A percentile compares a stretch with the other conserved stretches of the same genome.
phyloP scores from a whole-genome alignment of 2,329 filamentous ascomycete species.

The Fusarium xylarioides region DNA sequence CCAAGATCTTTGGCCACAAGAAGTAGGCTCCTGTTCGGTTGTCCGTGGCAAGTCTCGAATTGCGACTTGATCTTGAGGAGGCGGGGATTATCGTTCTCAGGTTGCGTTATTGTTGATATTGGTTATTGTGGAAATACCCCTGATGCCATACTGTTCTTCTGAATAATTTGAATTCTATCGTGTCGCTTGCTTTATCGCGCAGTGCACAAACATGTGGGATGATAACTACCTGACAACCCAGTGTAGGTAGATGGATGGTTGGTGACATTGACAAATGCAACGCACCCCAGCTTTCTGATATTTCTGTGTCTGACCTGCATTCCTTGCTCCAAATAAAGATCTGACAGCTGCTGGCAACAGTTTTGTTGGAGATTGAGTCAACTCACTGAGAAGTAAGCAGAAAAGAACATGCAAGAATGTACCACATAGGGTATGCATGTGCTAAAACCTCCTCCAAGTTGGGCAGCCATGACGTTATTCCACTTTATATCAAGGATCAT shows the following conservation, averaged over 20 bases:
- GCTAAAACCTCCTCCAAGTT: background rate
- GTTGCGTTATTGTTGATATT: constrained; percentile 20
- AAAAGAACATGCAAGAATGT: background rate
- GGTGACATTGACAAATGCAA: constrained; percentile 4
- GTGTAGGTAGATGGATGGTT: background rate
- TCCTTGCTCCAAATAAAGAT: constrained; percentile 13
- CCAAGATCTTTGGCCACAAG: constrained; percentile 63
- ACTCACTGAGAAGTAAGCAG: background rate
- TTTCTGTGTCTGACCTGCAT: constrained; percentile 4
- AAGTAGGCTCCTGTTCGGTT: constrained; percentile 46
- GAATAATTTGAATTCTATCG: constrained; percentile 15
- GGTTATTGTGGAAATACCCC: constrained; percentile 41
- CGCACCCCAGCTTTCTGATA: background rate
- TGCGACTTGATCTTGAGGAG: background rate
- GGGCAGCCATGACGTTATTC: constrained; percentile 35
- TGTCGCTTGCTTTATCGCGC: constrained; percentile 11
- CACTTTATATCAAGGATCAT: constrained; percentile 22
- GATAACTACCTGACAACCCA: background rate
- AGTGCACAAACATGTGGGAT: background rate
- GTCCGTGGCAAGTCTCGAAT: background rate
- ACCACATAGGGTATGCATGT: background rate
- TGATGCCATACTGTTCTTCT: constrained; percentile 32
- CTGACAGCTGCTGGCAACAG: constrained; percentile 3
- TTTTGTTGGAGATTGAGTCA: background rate
- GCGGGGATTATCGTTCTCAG: background rate